These are phyloP conservation scores for Blastobotrys capitulatus DNA, from an alignment of 1,139 yeast genomes.

Conservation along the genomic window DNA sequence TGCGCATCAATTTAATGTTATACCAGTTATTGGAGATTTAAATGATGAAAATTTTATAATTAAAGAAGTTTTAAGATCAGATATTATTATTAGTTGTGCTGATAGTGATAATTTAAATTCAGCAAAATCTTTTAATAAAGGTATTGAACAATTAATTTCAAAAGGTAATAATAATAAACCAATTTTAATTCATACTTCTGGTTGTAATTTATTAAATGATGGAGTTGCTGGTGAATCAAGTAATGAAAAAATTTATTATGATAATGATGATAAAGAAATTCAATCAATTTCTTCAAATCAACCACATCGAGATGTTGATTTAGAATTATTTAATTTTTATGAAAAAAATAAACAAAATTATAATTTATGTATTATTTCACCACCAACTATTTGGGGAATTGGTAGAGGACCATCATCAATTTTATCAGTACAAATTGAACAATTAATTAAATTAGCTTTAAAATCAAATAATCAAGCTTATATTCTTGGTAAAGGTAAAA, in stretches of 20 bases:
- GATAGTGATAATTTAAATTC: constrained; percentile 37
- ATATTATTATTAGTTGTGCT: constrained; percentile 38
- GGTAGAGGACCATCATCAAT: constrained; percentile 36
- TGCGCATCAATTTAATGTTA: constrained; percentile 16
- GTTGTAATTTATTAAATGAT: constrained; percentile 35
- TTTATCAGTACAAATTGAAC: constrained; percentile 36
- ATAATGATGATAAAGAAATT: constrained; percentile 32
- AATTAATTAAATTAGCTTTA: constrained; percentile 25
- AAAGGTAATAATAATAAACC: constrained; percentile 25
- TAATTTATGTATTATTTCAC: constrained; percentile 18
- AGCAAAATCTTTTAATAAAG: constrained; percentile 27
- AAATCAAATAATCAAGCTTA: constrained; percentile 30
- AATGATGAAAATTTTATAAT: constrained; percentile 28
- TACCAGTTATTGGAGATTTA: constrained; percentile 29
- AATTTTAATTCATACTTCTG: constrained; percentile 39
- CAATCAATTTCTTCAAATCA: constrained; percentile 31
- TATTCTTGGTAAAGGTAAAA: constrained; percentile 34
- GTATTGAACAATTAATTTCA: constrained; percentile 15
- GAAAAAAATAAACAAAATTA: constrained; percentile 12
- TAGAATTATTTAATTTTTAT: constrained; percentile 19
- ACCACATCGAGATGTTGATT: constrained; percentile 41
- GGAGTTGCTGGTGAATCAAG: constrained; percentile 26
- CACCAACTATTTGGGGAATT: constrained; percentile 32
- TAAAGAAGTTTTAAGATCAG: constrained; percentile 27
- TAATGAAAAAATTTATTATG: constrained; percentile 31